Conservation (phyloP, 1,284 basidiomycete genomes). For the Peniophora sp. region DNA sequence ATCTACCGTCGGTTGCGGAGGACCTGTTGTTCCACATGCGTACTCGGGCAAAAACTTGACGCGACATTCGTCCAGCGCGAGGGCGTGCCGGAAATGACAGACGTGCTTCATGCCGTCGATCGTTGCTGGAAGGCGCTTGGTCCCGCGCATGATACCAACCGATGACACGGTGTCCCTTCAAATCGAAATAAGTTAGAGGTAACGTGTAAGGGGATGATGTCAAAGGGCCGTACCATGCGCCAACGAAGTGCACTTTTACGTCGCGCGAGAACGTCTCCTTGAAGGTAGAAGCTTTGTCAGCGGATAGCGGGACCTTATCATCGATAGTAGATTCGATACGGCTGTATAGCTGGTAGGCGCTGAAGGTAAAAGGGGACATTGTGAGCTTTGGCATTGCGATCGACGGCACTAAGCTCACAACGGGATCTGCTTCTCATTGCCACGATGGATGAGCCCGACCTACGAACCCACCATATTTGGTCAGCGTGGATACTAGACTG, state of each 20-base stretch:
- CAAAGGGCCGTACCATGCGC: not conserved
- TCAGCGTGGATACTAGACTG: constrained; percentile 3
- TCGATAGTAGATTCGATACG: no score
- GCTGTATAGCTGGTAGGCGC: constrained; percentile 23
- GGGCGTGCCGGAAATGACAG: not conserved
- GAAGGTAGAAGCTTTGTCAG: not conserved
- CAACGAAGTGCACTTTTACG: not conserved
- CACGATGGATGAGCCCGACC: not conserved
- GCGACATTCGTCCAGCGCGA: not conserved
- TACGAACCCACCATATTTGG: no score
- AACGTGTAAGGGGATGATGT: not conserved
- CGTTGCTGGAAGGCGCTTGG: constrained; percentile 7
- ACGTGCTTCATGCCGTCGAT: not conserved
- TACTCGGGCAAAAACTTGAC: constrained; percentile 2
- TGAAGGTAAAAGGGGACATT: constrained; percentile 8
- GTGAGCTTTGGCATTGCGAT: no score
- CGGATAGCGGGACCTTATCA: no score
- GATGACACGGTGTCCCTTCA: not conserved
- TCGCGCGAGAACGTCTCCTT: not conserved
- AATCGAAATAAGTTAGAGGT: not conserved
- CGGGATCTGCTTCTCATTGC: not conserved
- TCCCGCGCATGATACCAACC: not conserved
- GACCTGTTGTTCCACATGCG: not conserved
- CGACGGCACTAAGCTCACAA: not conserved
- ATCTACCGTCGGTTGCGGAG: not conserved